Evolutionary conservation across 2,329 filamentous ascomycete genomes (phyloP), one percentile per base, ranked within the genome.

Genomic region (Pseudopithomyces maydicus): DNA sequence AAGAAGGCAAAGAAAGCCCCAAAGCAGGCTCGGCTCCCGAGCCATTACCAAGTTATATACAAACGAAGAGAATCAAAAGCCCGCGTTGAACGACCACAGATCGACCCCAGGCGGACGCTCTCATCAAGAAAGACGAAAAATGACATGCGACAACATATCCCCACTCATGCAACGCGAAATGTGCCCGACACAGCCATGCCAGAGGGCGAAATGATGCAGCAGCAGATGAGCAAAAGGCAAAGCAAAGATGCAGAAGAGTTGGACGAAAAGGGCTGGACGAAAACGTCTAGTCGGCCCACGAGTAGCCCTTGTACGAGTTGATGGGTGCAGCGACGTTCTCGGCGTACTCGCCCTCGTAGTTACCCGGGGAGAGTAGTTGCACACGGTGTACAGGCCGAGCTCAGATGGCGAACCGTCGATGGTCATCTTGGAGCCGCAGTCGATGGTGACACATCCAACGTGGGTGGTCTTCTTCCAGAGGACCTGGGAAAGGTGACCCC

Each of bases 341-440:
- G 49, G 62, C 81, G 66, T 85, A 89, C 65, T 82, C 74, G 57
- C 79, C 80, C 14, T 65, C 77, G 52, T 82, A 79, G 77, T 89
- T 88, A 49, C 85, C 92, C 61, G 86, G 79, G 87, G 83, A 64
- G 79, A 80, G 81, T 97, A 97, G 84, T 97, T 94, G 88, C 92
- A 97, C 69, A 96, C 91, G 29, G 90, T 93, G 81, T 67, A 72
- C 62, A 70, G 71, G 57, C 66, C 68, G 64, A 74, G 57, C 3
- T 45, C 47, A 0, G 67, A 68, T 11, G 50, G 11, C 10, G 43
- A 17, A 29, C 65, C 67, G 20, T 58, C 56, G 19, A 72, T 55
- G 2, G 52, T 64, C 67, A 73, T 73, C 15, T 48, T 62, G 41
- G 7, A 35, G n/a, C 62, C 59, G 53, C 74, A 77, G 56, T 74